Evolutionary conservation across 441 rosid species (phyloP).

Genomic region (Adansonia gregorii): DNA sequence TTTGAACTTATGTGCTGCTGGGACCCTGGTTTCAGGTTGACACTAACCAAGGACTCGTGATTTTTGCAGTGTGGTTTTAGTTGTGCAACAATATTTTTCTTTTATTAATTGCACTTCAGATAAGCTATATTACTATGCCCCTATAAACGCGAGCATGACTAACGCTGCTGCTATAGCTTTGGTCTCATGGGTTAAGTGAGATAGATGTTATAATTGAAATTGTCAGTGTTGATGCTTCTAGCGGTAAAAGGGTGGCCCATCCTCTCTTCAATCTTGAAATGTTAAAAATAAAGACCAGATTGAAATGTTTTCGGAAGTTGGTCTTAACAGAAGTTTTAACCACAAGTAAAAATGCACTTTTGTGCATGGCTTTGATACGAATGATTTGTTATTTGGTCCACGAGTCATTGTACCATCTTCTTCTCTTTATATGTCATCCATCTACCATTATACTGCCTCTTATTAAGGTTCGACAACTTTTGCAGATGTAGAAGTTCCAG

Average conservation of each 20-base stretch:
- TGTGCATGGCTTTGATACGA: too few relatives aligned
- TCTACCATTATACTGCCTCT: conserved; percentile 14
- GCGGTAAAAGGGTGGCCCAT: not conserved
- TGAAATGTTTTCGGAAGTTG: not conserved
- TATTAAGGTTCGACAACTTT: conserved; percentile 26
- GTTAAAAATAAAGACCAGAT: not conserved
- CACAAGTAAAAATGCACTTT: too few relatives aligned
- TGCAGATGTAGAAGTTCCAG: conserved; percentile 88
- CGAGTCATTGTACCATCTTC: not conserved
- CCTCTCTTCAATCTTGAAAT: not conserved
- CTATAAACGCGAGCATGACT: not conserved
- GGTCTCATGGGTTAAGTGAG: not conserved
- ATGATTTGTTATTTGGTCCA: not conserved
- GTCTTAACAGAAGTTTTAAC: not conserved
- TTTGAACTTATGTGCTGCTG: not conserved
- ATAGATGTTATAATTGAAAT: not conserved
- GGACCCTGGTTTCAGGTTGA: conserved; percentile 6
- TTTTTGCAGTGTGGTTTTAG: not conserved
- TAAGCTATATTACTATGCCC: not conserved
- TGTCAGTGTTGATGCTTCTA: not conserved
- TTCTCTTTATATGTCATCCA: not conserved
- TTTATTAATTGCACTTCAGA: not conserved
- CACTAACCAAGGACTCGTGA: not conserved
- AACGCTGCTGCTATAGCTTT: not conserved
- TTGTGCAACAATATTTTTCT: not conserved